Conservation (phyloP, 805 yeast genomes). For the Yarrowia bubula region DNA sequence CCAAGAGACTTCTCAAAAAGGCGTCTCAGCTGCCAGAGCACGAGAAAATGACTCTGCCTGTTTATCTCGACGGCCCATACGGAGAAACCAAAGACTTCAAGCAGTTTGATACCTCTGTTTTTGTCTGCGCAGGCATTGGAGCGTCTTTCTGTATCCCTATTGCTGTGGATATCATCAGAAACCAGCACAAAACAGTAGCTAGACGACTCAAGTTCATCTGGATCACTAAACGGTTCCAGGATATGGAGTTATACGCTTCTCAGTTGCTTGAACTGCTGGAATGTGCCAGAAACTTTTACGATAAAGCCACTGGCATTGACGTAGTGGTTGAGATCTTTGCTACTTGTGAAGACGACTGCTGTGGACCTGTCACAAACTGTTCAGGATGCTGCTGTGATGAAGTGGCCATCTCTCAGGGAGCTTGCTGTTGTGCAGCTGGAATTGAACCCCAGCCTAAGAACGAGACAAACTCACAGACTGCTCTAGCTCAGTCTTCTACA, state of each 20-base stretch:
- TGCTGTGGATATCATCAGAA: constrained; percentile 43
- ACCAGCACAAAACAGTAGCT: constrained; percentile 31
- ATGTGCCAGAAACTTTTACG: constrained; percentile 1
- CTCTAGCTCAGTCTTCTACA: constrained; percentile 3
- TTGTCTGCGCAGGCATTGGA: constrained; percentile 49
- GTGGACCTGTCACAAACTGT: neutral
- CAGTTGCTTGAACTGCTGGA: neutral
- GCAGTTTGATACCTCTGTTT: constrained; percentile 44
- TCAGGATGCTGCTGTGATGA: constrained; percentile 12
- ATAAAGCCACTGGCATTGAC: neutral
- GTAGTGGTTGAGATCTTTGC: constrained; percentile 19
- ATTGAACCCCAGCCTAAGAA: constrained; percentile 10
- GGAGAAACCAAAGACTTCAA: constrained; percentile 45
- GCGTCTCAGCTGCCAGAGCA: constrained; percentile 32
- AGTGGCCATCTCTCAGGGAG: neutral
- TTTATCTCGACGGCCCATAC: constrained; percentile 46
- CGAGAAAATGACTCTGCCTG: constrained; percentile 37
- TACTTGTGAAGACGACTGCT: constrained; percentile 25
- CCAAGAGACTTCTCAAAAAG: constrained; percentile 41
- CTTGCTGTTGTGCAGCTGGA: constrained; percentile 11
- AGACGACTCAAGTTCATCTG: constrained; percentile 23
- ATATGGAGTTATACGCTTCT: constrained; percentile 1
- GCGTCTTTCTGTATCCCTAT: constrained; percentile 49
- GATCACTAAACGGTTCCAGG: constrained; percentile 20
- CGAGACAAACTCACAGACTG: constrained; percentile 2